Base-by-base conservation (phyloP, 805 yeast genomes). In the Priceomyces haplophilus region DNA sequence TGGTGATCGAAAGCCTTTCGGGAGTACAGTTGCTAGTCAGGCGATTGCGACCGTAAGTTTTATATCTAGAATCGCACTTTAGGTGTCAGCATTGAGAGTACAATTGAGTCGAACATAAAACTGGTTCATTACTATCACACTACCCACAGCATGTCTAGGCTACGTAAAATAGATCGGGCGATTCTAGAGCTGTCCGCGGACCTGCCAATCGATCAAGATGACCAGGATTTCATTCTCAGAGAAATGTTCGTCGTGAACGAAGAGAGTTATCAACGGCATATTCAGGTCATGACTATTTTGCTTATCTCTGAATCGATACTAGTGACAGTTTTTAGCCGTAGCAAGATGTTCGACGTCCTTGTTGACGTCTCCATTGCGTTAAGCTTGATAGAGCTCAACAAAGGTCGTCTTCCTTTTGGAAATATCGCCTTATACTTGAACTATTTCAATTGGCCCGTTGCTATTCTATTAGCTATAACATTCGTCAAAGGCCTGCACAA, bases 141-240 rank as follows among this genome's bases (percentile, higher is more conserved):
- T 11, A 27, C 8, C 4, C 15, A n/a, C 16, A 7, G 15, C 31
- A 45, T 43, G 43, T 44, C 47, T 15, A 42, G 53, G 38, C 34
- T 47, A 36, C 38, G 55, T 18, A 49, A 45, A 31, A 24, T 53
- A 7, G 54, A 53, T 36, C 47, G 43, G 38, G 37, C 44, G 20
- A 38, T 53, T 7, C 41, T 51, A 19, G 46, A 45, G 15, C 48
- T 46, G 38, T 21, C 43, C 11, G 37, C 47, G 10, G 43, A 17
- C 8, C 36, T 18, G 11, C 37, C 40, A 3, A n/a, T 44, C 17
- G 47, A 44, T 24, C 36, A 42, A 34, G 44, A 44, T 41, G 50
- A 47, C 25, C 50, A 47, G 34, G 37, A 38, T 11, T 20, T 23
- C 13, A 21, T 47, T 24, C 35, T 47, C 18, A 30, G 41, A 7